phyloP scores from a whole-genome alignment of 768 basidiomycete genomes.

The Melanogaster broomeanus region DNA sequence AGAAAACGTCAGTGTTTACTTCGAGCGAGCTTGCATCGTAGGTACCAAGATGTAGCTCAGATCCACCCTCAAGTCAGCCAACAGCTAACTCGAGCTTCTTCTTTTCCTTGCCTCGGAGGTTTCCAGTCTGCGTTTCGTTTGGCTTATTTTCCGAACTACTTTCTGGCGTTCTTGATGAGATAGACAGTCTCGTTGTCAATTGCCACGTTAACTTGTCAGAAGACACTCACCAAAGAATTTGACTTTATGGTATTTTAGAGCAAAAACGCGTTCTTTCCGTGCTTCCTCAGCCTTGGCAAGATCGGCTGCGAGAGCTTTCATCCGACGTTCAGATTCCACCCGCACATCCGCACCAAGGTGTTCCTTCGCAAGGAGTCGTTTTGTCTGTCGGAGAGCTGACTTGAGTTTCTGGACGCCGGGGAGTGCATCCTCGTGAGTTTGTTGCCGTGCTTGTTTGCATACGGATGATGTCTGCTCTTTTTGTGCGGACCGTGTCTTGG shows the following conservation, averaged over 20 bases:
- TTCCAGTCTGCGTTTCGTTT: constrained; percentile 57
- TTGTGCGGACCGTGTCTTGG: constrained; percentile 14
- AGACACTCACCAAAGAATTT: constrained; percentile 87
- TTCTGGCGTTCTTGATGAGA: constrained; percentile 81
- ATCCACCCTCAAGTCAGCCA: constrained; percentile 76
- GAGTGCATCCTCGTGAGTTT: constrained; percentile 14
- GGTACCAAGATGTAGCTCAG: constrained; percentile 86
- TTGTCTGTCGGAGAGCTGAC: constrained; percentile 79
- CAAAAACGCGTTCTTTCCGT: constrained; percentile 71
- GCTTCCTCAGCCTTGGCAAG: constrained; percentile 61
- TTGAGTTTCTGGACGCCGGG: constrained; percentile 89
- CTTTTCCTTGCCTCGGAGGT: constrained; percentile 38
- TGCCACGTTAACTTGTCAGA: not conserved
- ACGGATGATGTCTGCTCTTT: constrained; percentile 12
- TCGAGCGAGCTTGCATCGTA: not conserved
- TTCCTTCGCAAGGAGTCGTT: constrained; percentile 82
- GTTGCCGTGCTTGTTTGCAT: constrained; percentile 7
- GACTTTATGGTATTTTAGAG: constrained; percentile 81
- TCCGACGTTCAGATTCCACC: constrained; percentile 76
- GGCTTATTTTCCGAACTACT: constrained; percentile 72
- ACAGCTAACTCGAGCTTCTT: constrained; percentile 44
- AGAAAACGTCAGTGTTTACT: constrained; percentile 1
- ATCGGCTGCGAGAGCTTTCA: constrained; percentile 75
- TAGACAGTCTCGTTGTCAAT: not conserved
- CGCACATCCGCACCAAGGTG: constrained; percentile 83